Evolutionary conservation across 2,329 filamentous ascomycete species (phyloP), one percentile per base, ranked within the genome.

Genomic region (Penicillium sp.): DNA sequence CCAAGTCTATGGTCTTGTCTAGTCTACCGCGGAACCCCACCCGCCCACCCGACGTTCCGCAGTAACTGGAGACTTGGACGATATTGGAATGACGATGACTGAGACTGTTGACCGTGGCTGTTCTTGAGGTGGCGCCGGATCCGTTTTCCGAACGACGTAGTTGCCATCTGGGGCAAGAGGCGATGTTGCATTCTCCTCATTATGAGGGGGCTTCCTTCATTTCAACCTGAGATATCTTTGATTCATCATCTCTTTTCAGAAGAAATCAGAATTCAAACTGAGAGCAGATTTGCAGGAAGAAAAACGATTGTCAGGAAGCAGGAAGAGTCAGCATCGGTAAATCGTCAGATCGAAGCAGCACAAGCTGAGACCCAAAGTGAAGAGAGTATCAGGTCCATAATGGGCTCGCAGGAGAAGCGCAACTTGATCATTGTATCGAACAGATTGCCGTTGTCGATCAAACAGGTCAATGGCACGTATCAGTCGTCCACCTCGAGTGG

Each of bases 361-460:
- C 15, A 49, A 20, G 45, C 5, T 3, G n/a, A 20, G 14, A 2
- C 31, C 10, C 31, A 31, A 3, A 3, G 8, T 2, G 31, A 31
- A 28, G 17, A 49, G 5, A 10, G 35, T 2, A 39, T 43, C 10
- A 31, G 37, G 22, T 34, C 37, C 17, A 58, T 1, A 11, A 65
- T 67, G 60, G 38, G 43, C 2, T 41, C 31, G n/a, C 20, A 37
- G 11, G 52, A 58, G 4, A 74, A 73, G 43, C 68, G 66, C 20
- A 70, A 70, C n/a, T 66, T 76, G 6, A 71, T 96, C 53, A 87
- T 97, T 41, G 88, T 96, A 64, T 96, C 93, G 25, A 97, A 97
- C 75, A 90, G 94, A 52, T 84, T 97, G 39, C 93, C 93, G 51
- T 90, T 97, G 71, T 96, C 92, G 57, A 92, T 97, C 78, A 96